Conservation (phyloP, 768 basidiomycete genomes). For the Tephrocybe rancida region DNA sequence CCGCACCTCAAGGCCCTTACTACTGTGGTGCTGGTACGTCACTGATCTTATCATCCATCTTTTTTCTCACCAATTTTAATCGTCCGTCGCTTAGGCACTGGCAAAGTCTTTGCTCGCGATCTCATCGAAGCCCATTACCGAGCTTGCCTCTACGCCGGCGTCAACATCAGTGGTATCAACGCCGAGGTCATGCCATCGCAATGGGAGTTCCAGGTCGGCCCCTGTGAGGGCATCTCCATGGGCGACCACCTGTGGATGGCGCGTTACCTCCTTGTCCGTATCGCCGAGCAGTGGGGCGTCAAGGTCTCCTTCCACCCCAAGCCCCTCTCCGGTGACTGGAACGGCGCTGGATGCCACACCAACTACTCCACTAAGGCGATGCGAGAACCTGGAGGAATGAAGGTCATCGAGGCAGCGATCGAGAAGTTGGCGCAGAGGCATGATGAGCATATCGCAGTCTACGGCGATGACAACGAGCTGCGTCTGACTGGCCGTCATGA, state of each 20-base stretch:
- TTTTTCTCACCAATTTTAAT: not conserved
- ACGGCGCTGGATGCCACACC: constrained; percentile 98
- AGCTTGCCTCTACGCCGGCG: constrained; percentile 90
- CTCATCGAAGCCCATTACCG: constrained; percentile 99
- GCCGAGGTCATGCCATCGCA: constrained; percentile 99
- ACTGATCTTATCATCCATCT: not conserved
- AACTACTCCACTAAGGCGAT: constrained; percentile 96
- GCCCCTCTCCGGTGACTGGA: constrained; percentile 97
- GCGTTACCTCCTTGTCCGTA: constrained; percentile 91
- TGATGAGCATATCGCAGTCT: constrained; percentile 94
- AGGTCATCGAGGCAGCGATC: constrained; percentile 89
- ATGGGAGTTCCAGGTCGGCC: constrained; percentile 99
- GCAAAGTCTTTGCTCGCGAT: constrained; percentile 98
- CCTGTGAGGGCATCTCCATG: constrained; percentile 97
- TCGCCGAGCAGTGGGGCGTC: constrained; percentile 96
- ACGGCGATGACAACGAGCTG: constrained; percentile 97
- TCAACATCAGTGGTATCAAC: constrained; percentile 99
- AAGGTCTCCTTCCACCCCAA: constrained; percentile 99
- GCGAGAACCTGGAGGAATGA: constrained; percentile 94
- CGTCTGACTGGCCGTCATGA: constrained; percentile 97
- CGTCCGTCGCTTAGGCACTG: constrained; percentile 62
- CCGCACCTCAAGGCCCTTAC: constrained; percentile 98
- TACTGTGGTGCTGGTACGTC: constrained; percentile 96
- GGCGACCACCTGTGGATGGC: constrained; percentile 99
- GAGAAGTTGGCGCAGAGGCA: constrained; percentile 91